Conservation (phyloP, 2,329 filamentous ascomycete species). For the Xylariaceae sp. region DNA sequence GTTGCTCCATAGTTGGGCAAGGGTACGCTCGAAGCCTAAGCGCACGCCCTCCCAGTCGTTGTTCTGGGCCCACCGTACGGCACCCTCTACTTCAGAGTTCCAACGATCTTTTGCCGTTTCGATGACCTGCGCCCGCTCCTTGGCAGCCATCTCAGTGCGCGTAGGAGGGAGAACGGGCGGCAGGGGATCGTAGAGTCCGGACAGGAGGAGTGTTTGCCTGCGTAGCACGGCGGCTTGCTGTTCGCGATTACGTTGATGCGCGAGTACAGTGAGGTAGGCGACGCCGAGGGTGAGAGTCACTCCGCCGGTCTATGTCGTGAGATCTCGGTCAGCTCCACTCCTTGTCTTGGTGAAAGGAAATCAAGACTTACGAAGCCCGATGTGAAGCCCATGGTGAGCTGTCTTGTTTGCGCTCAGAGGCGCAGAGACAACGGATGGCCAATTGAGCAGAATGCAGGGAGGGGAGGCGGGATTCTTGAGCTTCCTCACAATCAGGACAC, state of each 20-base stretch:
- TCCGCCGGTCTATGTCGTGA: conserved; percentile 59
- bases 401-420: conserved; percentile 19
- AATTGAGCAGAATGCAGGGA: conserved; percentile 11
- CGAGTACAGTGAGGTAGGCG: conserved; percentile 66
- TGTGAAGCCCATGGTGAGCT: conserved; percentile 62
- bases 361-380: conserved; percentile 64
- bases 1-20: conserved; percentile 40
- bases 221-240: conserved; percentile 53
- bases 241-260: conserved; percentile 65
- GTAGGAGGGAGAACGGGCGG: conserved; percentile 44
- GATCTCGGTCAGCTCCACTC: background rate
- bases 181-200: conserved; percentile 44
- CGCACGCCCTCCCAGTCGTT: conserved; percentile 61
- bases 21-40: conserved; percentile 50
- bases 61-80: conserved; percentile 62
- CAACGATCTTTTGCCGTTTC: conserved; percentile 72
- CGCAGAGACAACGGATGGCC: conserved; percentile 16
- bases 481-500: background rate
- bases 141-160: conserved; percentile 45
- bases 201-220: conserved; percentile 51
- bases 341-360: background rate
- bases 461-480: conserved; percentile 1
- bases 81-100: conserved; percentile 68
- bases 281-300: conserved; percentile 70
- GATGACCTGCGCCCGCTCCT: conserved; percentile 51